Percentiles rank a stretch among this genome's conserved stretches.
Evolutionary conservation across 2,329 filamentous ascomycete species (phyloP).

Genomic region (Coniosporium tulheliwenetii): DNA sequence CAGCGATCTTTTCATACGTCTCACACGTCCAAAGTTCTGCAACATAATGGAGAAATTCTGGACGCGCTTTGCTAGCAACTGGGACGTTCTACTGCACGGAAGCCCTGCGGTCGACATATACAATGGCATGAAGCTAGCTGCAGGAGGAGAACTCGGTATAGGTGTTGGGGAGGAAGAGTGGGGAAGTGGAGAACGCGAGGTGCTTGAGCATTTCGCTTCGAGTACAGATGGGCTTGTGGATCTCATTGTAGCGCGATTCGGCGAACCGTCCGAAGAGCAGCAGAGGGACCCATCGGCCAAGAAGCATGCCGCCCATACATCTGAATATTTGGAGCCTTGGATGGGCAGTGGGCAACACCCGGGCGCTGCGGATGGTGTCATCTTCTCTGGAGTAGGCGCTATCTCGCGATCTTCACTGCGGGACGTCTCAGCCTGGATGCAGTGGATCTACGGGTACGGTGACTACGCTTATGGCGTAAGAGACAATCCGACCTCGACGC

Average conservation of each 20-base stretch:
- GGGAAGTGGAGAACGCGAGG: constrained; percentile 84
- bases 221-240: constrained; percentile 76
- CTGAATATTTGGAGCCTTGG: constrained; percentile 39
- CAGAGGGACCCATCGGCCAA: constrained; percentile 8
- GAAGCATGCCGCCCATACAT: constrained; percentile 3
- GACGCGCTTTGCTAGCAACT: constrained; percentile 49
- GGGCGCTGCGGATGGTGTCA: constrained; percentile 60
- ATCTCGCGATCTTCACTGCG: constrained; percentile 56
- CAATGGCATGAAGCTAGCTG: constrained; percentile 73
- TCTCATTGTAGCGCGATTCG: constrained; percentile 75
- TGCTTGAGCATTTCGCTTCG: constrained; percentile 72
- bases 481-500: constrained; percentile 57
- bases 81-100: constrained; percentile 82
- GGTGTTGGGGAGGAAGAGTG: constrained; percentile 93
- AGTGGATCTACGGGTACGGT: constrained; percentile 73
- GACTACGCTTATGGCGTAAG: constrained; percentile 71
- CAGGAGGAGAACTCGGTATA: constrained; percentile 79
- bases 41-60: constrained; percentile 65
- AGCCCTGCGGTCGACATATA: constrained; percentile 72
- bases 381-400: constrained; percentile 70
- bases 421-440: constrained; percentile 71
- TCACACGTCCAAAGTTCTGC: constrained; percentile 53
- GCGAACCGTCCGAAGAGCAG: constrained; percentile 31
- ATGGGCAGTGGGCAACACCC: constrained; percentile 56
- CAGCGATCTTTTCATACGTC: constrained; percentile 49